Evolutionary conservation across 805 yeast species (phyloP).

Genomic region (Lachancea quebecensis): DNA sequence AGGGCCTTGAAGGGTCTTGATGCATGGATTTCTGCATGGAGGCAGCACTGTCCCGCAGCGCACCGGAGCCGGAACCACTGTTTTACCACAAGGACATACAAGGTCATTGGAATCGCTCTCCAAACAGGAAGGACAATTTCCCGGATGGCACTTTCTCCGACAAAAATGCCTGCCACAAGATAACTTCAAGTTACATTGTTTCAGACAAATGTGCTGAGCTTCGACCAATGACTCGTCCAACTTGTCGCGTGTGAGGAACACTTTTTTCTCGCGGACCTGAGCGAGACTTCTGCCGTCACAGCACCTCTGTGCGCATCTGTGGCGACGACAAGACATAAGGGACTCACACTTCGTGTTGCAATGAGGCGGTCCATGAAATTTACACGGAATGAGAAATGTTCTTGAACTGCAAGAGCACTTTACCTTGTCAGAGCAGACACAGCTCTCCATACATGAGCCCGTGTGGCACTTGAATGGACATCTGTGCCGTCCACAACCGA

Average conservation of each 20-base stretch:
- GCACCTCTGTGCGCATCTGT: slow-evolving; percentile 62
- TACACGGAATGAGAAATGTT: slow-evolving; percentile 57
- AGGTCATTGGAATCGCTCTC: slow-evolving; percentile 77
- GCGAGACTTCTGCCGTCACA: slow-evolving; percentile 65
- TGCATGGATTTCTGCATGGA: slow-evolving; percentile 60
- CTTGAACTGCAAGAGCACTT: slow-evolving; percentile 60
- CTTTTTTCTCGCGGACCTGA: slow-evolving; percentile 38
- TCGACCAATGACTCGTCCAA: slow-evolving; percentile 57
- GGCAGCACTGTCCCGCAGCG: slow-evolving; percentile 72
- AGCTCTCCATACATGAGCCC: slow-evolving; percentile 65
- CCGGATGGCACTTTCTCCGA: slow-evolving; percentile 66
- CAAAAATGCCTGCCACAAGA: slow-evolving; percentile 68
- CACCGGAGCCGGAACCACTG: slow-evolving; percentile 74
- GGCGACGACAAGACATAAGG: slow-evolving; percentile 71
- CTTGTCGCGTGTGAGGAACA: slow-evolving; percentile 29
- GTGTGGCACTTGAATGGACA: slow-evolving; percentile 70
- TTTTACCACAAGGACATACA: slow-evolving; percentile 73
- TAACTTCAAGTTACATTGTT: slow-evolving; percentile 53
- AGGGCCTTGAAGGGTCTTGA: slow-evolving; percentile 33
- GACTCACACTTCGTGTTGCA: slow-evolving; percentile 72
- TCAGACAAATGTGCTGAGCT: slow-evolving; percentile 66
- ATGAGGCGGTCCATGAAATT: slow-evolving; percentile 47
- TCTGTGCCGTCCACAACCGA: slow-evolving; percentile 65
- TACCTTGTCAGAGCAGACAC: slow-evolving; percentile 44
- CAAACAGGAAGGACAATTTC: slow-evolving; percentile 72